A percentile compares a stretch with the other conserved stretches of the same genome.
Evolutionary conservation across 2,329 filamentous ascomycete species (phyloP).

Genomic region (Xylaria sp.): DNA sequence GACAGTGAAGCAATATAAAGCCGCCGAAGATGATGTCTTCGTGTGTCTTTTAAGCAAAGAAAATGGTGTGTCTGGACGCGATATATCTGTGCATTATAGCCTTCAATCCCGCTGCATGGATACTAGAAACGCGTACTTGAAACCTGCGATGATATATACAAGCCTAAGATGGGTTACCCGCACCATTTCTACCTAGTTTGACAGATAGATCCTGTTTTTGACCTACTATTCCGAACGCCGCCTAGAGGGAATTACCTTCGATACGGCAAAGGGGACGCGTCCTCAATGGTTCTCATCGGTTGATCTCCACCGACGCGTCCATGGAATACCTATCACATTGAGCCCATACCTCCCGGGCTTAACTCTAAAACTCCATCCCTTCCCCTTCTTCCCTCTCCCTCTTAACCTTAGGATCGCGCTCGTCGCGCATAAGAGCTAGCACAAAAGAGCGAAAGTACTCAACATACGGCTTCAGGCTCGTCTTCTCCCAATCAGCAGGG

Average conservation of each 20-base stretch:
- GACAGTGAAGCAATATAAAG: neutral
- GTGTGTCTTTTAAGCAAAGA: neutral
- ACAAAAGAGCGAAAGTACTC: slow-evolving; percentile 91
- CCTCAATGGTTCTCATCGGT: no score
- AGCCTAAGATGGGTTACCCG: neutral
- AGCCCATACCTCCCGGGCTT: neutral
- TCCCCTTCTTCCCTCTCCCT: slow-evolving; percentile 64
- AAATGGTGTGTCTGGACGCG: neutral
- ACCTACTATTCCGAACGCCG: slow-evolving; percentile 11
- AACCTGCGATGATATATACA: slow-evolving; percentile 13
- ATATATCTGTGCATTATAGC: neutral
- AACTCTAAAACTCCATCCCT: slow-evolving; percentile 63
- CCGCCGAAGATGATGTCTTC: neutral
- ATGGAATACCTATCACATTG: neutral
- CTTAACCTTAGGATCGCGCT: slow-evolving; percentile 66
- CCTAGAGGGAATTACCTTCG: neutral
- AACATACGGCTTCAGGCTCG: slow-evolving; percentile 90
- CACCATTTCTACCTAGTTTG: neutral
- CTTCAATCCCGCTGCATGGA: neutral
- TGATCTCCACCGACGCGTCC: neutral
- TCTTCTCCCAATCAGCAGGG: slow-evolving; percentile 94
- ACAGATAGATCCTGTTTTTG: neutral
- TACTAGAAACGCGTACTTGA: neutral
- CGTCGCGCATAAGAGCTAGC: slow-evolving; percentile 79
- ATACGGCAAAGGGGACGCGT: neutral